A percentile compares a stretch with the other conserved stretches of the same genome.
Evolutionary conservation across 768 basidiomycete species (phyloP).

Genomic region (Vararia minispora): DNA sequence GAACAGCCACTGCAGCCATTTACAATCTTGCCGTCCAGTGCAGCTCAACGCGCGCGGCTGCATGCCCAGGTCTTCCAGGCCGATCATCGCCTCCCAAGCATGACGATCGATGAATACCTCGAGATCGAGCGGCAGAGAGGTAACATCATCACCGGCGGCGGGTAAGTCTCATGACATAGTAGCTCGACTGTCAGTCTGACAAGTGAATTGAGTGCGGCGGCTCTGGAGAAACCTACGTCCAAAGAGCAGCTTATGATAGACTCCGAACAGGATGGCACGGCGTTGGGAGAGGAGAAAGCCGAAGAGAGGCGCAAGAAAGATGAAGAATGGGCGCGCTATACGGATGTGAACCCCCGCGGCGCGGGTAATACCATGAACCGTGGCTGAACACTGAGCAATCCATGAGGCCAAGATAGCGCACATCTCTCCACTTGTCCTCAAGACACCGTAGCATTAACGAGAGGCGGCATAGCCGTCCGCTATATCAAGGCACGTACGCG

Average conservation of each 20-base stretch:
- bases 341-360: slow-evolving; percentile 76
- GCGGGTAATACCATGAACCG: slow-evolving; percentile 98
- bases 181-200: too few species aligned
- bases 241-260: slow-evolving; percentile 71
- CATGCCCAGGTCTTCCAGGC: slow-evolving; percentile 78
- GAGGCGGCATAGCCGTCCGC: too few species aligned
- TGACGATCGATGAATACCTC: slow-evolving; percentile 93
- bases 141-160: slow-evolving; percentile 80
- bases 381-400: too few species aligned
- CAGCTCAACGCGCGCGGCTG: slow-evolving; percentile 57
- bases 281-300: slow-evolving; percentile 48
- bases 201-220: too few species aligned
- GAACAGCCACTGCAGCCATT: slow-evolving; percentile 80
- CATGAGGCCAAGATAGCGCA: too few species aligned
- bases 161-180: slow-evolving; percentile 37
- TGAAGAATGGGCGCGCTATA: slow-evolving; percentile 86
- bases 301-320: slow-evolving; percentile 78
- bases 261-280: slow-evolving; percentile 77
- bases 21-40: slow-evolving; percentile 74
- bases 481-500: too few species aligned
- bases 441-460: too few species aligned
- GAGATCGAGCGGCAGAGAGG: slow-evolving; percentile 76
- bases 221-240: slow-evolving; percentile 52
- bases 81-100: slow-evolving; percentile 78
- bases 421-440: too few species aligned